Conservation (phyloP, 495 filamentous ascomycete species). For the Penicillium riverlandense region DNA sequence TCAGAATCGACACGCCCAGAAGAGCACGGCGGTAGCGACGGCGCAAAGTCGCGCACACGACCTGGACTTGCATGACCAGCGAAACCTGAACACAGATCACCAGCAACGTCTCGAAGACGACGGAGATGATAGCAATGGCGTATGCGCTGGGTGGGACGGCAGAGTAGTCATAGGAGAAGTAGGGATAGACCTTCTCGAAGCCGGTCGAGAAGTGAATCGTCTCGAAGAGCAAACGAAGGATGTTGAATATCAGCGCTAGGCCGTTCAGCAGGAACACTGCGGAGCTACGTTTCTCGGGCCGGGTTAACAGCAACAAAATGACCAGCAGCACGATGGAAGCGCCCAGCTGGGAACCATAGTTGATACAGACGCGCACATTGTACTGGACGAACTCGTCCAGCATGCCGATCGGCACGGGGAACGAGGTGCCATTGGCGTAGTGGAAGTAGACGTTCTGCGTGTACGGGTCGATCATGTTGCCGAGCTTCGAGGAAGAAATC, state of each 20-base stretch:
- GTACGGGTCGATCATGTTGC: constrained; percentile 43
- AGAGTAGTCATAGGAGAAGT: constrained; percentile 49
- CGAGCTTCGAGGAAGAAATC: neutral
- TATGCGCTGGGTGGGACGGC: constrained; percentile 40
- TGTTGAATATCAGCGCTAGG: constrained; percentile 51
- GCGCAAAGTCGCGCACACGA: constrained; percentile 47
- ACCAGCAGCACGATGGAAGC: constrained; percentile 62
- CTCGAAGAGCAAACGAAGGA: constrained; percentile 52
- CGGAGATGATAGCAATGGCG: constrained; percentile 43
- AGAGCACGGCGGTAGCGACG: constrained; percentile 35
- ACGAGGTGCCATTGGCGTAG: constrained; percentile 39
- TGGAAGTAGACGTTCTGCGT: constrained; percentile 51
- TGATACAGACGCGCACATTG: constrained; percentile 52
- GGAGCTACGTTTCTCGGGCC: constrained; percentile 51
- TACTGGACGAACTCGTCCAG: constrained; percentile 44
- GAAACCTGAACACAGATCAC: constrained; percentile 56
- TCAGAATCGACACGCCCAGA: constrained; percentile 37
- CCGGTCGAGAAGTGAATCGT: constrained; percentile 50
- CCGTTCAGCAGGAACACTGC: constrained; percentile 58
- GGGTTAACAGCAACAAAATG: constrained; percentile 57
- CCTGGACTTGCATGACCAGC: constrained; percentile 65
- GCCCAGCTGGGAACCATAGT: constrained; percentile 66
- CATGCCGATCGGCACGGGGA: constrained; percentile 41
- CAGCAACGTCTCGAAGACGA: constrained; percentile 50
- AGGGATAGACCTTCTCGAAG: constrained; percentile 52